Base-by-base conservation (phyloP, 345 rosid species). In the Salix udensis region DNA sequence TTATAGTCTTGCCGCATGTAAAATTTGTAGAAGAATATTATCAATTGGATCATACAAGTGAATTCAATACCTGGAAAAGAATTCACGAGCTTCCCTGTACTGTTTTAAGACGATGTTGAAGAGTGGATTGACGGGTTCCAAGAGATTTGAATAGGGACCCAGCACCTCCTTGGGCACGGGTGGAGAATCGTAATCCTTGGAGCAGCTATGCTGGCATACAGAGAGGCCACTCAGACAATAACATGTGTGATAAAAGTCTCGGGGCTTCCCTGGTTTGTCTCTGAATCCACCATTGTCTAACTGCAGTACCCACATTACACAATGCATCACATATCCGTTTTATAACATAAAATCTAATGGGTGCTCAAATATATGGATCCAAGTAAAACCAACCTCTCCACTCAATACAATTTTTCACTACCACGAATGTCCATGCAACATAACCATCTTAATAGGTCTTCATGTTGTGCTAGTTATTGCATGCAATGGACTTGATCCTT, bases 201-300 rank as follows among this genome's bases (percentile, higher is more conserved):
- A 89, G 84, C 84, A 80, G 83, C 88, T 84, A 75, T 87, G 86
- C 73, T 93, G 98, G 82, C 96, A 84, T 66, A 89, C 89, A 0
- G 99, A 88, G 2, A 96, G 84, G 37, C 97, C 99, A 15, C 99
- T 93, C 9, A 96, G 81, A 78, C 98, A 96, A 85, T 96, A 96
- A 81, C 99, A 96, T 3, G 99, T 91, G 87, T 96, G 98, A 82
- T 96, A 93, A 73, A 80, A 84, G 81, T 96, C 99, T 74, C 88
- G 80, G 7, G 79, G 64, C 82, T 93, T 96, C 68, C 91, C 85
- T 0, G 93, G 97, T 84, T 96, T 96, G 86, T 96, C 99, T 76
- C 91, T 87, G 70, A 96, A 89, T 73, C 98, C 99, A 67, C 99
- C 99, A 5, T 79, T 78, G 21, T 72, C 86, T 14, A 81, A 80